Evolutionary conservation across 2,329 filamentous ascomycete species (phyloP).

Genomic region (Ascochyta viciae-villosae): DNA sequence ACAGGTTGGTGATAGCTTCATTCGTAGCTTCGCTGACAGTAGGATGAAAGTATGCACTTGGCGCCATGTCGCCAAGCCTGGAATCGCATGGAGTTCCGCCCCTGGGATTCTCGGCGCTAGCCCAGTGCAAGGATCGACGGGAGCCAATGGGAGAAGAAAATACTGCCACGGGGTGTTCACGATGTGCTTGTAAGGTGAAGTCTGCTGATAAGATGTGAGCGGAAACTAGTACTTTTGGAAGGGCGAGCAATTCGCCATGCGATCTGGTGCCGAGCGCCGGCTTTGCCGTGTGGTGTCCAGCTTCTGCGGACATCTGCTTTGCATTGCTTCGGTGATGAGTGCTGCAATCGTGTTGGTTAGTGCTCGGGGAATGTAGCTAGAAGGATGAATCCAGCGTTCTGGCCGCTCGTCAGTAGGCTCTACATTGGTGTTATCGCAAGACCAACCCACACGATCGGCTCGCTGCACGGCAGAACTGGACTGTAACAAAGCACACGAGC

Average conservation of each 20-base stretch:
- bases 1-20: slow-evolving; percentile 7
- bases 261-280: slow-evolving; percentile 24
- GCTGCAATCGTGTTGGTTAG: neutral
- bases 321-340: neutral
- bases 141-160: slow-evolving; percentile 21
- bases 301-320: slow-evolving; percentile 1
- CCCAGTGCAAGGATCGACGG: slow-evolving; percentile 1
- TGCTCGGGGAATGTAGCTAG: neutral
- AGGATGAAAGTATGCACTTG: slow-evolving; percentile 23
- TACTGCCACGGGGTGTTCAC: slow-evolving; percentile 20
- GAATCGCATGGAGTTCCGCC: slow-evolving; percentile 24
- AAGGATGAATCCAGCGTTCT: neutral
- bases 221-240: slow-evolving; percentile 13
- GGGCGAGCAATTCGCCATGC: slow-evolving; percentile 9
- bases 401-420: neutral
- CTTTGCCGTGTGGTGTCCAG: slow-evolving; percentile 14
- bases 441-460: neutral
- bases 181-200: slow-evolving; percentile 15
- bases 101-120: slow-evolving; percentile 17
- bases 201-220: neutral
- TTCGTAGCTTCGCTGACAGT: slow-evolving; percentile 21
- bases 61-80: slow-evolving; percentile 24
- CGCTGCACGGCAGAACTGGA: neutral
- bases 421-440: neutral
- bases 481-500: neutral